Percentiles rank a stretch among this genome's conserved stretches.
These are phyloP conservation scores for Curvularia eragrostidis DNA, from an alignment of 2,329 filamentous ascomycete genomes.

Conservation along the genomic window DNA sequence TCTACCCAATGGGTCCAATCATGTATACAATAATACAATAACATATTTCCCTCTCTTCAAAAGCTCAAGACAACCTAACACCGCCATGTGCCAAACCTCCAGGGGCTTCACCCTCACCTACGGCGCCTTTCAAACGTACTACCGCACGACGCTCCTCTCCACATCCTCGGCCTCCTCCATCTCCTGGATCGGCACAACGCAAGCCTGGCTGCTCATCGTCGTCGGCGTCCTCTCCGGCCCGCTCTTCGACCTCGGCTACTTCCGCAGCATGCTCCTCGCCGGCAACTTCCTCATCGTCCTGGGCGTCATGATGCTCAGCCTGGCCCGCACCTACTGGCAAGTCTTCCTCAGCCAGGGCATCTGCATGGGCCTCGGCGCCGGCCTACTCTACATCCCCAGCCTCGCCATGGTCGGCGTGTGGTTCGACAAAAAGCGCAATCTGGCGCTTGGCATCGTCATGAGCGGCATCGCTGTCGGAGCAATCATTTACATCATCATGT, in stretches of 20 bases:
- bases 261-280: conserved; percentile 52
- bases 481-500: conserved; percentile 48
- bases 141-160: conserved; percentile 49
- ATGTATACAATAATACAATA: too few relatives aligned
- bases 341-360: conserved; percentile 62
- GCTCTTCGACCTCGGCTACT: conserved; percentile 57
- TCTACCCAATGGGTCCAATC: too few relatives aligned
- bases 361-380: conserved; percentile 53
- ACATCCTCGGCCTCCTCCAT: conserved; percentile 48
- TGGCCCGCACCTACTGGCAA: conserved; percentile 63
- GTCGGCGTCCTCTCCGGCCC: conserved; percentile 59
- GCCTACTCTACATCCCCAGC: conserved; percentile 48
- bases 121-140: conserved; percentile 57
- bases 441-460: conserved; percentile 49
- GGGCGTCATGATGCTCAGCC: conserved; percentile 67
- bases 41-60: too few relatives aligned
- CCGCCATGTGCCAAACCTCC: background rate
- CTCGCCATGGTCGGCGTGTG: conserved; percentile 47
- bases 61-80: background rate
- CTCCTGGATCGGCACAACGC: conserved; percentile 56
- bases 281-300: conserved; percentile 64
- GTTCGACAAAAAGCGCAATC: conserved; percentile 43
- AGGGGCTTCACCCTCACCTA: conserved; percentile 53
- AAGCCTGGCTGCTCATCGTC: conserved; percentile 58
- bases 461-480: conserved; percentile 50